phyloP scores from a whole-genome alignment of 495 filamentous ascomycete genomes.

The Penicillium fimorum region DNA sequence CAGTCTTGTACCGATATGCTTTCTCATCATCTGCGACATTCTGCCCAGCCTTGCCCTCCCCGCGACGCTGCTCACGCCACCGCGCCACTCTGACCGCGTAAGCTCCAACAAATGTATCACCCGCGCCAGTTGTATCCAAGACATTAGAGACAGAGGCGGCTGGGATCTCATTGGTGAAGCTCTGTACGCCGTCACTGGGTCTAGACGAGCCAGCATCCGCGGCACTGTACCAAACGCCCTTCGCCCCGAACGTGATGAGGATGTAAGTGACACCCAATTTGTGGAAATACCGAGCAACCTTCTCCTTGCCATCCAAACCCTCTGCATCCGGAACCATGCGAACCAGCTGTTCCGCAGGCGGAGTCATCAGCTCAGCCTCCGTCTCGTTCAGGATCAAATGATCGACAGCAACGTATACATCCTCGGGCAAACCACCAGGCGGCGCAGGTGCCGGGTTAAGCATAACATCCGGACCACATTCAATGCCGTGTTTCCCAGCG shows the following conservation, averaged over 20 bases:
- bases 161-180: conserved; percentile 41
- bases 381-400: conserved; percentile 90
- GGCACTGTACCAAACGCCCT: conserved; percentile 65
- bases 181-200: conserved; percentile 31
- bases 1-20: conserved; percentile 40
- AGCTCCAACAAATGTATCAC: conserved; percentile 89
- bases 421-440: conserved; percentile 57
- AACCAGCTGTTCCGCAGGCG: conserved; percentile 34
- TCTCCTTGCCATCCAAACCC: conserved; percentile 47
- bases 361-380: conserved; percentile 73
- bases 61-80: conserved; percentile 39
- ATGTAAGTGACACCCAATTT: conserved; percentile 68
- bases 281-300: conserved; percentile 60
- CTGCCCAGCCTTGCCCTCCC: conserved; percentile 33
- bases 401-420: conserved; percentile 65
- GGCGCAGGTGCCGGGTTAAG: conserved; percentile 86
- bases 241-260: conserved; percentile 77
- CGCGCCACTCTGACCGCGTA: conserved; percentile 69
- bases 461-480: conserved; percentile 54
- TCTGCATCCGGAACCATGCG: conserved; percentile 37
- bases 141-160: conserved; percentile 65
- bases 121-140: conserved; percentile 90
- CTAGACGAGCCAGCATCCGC: conserved; percentile 40
- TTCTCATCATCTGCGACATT: conserved; percentile 44
- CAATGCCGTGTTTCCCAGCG: conserved; percentile 46